A percentile compares a stretch with the other conserved stretches of the same genome.
Conservation (phyloP, 2,329 filamentous ascomycete genomes). For the Cylindrodendrum hubeiense region DNA sequence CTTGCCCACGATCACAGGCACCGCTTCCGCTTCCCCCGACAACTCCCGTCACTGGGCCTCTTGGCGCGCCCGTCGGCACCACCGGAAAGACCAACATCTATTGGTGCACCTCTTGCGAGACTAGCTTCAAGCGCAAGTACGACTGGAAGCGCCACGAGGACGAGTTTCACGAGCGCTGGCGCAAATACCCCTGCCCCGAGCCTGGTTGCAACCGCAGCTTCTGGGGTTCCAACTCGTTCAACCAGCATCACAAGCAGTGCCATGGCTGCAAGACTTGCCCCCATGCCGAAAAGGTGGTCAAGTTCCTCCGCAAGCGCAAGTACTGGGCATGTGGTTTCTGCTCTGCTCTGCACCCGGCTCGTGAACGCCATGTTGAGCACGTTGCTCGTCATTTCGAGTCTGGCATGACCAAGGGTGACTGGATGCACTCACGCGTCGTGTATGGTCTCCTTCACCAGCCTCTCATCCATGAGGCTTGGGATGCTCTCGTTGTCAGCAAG, state of each 20-base stretch:
- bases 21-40: slow-evolving; percentile 53
- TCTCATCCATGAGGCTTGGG: slow-evolving; percentile 72
- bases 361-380: slow-evolving; percentile 76
- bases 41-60: slow-evolving; percentile 48
- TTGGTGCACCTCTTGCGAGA: slow-evolving; percentile 71
- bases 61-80: slow-evolving; percentile 44
- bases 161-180: slow-evolving; percentile 76
- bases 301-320: slow-evolving; percentile 72
- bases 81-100: slow-evolving; percentile 61
- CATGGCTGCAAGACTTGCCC: slow-evolving; percentile 75
- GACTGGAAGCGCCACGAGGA: slow-evolving; percentile 79
- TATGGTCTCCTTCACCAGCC: slow-evolving; percentile 77
- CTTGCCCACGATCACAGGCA: slow-evolving; percentile 51
- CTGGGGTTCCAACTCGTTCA: slow-evolving; percentile 76
- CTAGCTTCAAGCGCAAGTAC: slow-evolving; percentile 75
- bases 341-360: slow-evolving; percentile 70
- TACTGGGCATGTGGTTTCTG: slow-evolving; percentile 79
- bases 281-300: slow-evolving; percentile 73
- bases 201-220: slow-evolving; percentile 74
- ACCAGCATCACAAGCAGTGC: slow-evolving; percentile 75
- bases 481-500: slow-evolving; percentile 64
- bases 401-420: slow-evolving; percentile 72
- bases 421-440: slow-evolving; percentile 77
- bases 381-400: slow-evolving; percentile 76
- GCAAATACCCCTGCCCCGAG: slow-evolving; percentile 76